Evolutionary conservation across 768 basidiomycete genomes (phyloP), one percentile per base, ranked within the genome.

Genomic region (Multifurca ochricompacta): DNA sequence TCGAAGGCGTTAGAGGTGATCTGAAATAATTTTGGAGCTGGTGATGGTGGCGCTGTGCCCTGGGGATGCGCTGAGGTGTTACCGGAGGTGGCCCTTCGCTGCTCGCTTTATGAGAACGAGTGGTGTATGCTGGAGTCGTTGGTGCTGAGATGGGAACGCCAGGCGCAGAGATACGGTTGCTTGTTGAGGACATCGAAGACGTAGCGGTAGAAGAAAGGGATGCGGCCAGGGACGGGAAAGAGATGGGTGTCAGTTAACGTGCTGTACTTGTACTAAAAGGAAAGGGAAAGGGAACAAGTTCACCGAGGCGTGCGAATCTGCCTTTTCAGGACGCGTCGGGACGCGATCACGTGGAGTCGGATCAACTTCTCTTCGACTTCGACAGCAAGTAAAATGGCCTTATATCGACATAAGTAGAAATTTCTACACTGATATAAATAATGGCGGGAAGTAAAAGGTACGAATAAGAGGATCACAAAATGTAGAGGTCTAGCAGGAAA

Each of bases 1-100:
- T 82, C 49, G 75, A 74, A 21, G 84, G 82, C 13, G 83, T 83
- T 48, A 75, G 66, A 18, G 84, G 83, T 58, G 83, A 83, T 67
- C 73, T 76, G 69, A 68, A 67, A 46, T 54, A 51, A 42, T 60
- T 61, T 55, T 62, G 60, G 8, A 54, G 61, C 6, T 75, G 70
- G 62, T 69, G 64, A 48, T 76, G 74, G 43, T 64, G 64, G 46
- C 64, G 66, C 62, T 67, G 67, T 54, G 71, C 62, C 49, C 76
- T 75, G 50, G 75, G 66, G 65, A 74, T 70, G 61, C 84, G 79
- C 67, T 85, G 84, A 40, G 84, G 84, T 31, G 84, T 87, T 45
- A 80, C 76, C 45, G 84, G 84, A 11, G 69, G 60, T 32, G 69
- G 36, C 62, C 53, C 60, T 44, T 61, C 60, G 62, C 53, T 57